These are phyloP conservation scores for Haberlea rhodopensis DNA, from an alignment of 257 asterid genomes.

Conservation along the genomic window DNA sequence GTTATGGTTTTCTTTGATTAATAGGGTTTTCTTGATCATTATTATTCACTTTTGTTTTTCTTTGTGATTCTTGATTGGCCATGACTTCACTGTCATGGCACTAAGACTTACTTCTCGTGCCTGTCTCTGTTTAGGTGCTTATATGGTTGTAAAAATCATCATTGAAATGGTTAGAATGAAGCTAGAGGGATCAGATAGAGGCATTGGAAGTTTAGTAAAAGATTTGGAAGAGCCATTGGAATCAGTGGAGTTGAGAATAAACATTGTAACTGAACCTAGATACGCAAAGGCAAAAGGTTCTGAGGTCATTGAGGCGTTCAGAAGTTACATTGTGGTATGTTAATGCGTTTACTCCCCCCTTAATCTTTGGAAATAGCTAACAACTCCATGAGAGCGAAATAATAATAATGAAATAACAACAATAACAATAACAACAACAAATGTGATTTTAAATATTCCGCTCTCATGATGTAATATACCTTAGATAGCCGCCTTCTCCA, in stretches of 20 bases:
- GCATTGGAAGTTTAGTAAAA: slow-evolving; percentile 68
- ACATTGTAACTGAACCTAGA: slow-evolving; percentile 63
- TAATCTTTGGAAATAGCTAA: not conserved
- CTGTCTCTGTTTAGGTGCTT: slow-evolving; percentile 52
- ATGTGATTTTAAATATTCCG: too few species aligned
- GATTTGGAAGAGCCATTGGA: slow-evolving; percentile 83
- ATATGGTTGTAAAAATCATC: slow-evolving; percentile 82
- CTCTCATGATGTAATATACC: too few species aligned
- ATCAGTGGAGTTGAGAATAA: slow-evolving; percentile 74
- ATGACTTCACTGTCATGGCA: too few species aligned
- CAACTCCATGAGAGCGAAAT: not conserved
- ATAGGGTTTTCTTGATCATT: too few species aligned
- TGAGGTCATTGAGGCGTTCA: slow-evolving; percentile 68
- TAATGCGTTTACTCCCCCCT: not conserved
- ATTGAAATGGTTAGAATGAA: slow-evolving; percentile 92
- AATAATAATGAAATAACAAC: not conserved
- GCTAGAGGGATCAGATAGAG: slow-evolving; percentile 68
- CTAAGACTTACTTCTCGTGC: too few species aligned
- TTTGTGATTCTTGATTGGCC: too few species aligned
- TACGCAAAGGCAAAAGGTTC: slow-evolving; percentile 69
- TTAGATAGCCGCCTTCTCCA: too few species aligned
- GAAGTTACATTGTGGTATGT: slow-evolving; percentile 57
- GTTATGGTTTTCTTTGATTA: too few species aligned
- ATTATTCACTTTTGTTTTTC: too few species aligned
- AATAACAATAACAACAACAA: not conserved